Conservation (phyloP, 1,284 basidiomycete genomes). For the Melanopsichium pennsylvanicum region DNA sequence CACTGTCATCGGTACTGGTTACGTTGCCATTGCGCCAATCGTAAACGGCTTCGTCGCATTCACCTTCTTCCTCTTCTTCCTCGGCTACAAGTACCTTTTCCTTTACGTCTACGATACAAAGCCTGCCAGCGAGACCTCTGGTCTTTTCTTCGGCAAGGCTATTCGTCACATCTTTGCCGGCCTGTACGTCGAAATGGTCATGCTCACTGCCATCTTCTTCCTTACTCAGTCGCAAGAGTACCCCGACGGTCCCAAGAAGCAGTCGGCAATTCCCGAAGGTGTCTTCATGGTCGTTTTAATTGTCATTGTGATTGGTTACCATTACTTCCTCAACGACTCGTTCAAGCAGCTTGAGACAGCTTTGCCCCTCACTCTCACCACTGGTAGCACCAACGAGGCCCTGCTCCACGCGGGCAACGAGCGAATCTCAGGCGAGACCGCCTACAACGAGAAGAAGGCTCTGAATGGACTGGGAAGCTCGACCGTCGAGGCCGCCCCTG, state of each 20-base stretch:
- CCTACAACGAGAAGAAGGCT: constrained; percentile 51
- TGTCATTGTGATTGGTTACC: constrained; percentile 74
- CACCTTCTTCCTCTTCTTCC: constrained; percentile 84
- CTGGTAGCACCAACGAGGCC: constrained; percentile 7
- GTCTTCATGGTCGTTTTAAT: constrained; percentile 85
- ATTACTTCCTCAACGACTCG: constrained; percentile 65
- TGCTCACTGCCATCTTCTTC: constrained; percentile 63
- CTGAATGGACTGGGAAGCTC: constrained; percentile 15
- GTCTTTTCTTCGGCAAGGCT: constrained; percentile 93
- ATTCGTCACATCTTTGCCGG: constrained; percentile 93
- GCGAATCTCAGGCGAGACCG: constrained; percentile 41
- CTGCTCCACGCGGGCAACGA: constrained; percentile 11
- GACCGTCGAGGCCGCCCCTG: constrained; percentile 11
- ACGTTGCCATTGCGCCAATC: constrained; percentile 90
- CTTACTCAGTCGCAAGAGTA: constrained; percentile 50
- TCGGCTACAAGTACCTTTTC: constrained; percentile 70
- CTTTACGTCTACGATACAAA: constrained; percentile 75
- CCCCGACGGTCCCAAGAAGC: constrained; percentile 28
- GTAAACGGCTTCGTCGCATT: constrained; percentile 87
- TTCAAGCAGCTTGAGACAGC: constrained; percentile 53
- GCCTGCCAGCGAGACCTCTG: constrained; percentile 81
- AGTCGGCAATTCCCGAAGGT: constrained; percentile 65
- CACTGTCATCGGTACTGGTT: constrained; percentile 67
- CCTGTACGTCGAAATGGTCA: constrained; percentile 60
- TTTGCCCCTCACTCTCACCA: constrained; percentile 52